These are phyloP conservation scores for Thielaviopsis populi DNA, from an alignment of 2,329 filamentous ascomycete genomes.

Conservation along the genomic window DNA sequence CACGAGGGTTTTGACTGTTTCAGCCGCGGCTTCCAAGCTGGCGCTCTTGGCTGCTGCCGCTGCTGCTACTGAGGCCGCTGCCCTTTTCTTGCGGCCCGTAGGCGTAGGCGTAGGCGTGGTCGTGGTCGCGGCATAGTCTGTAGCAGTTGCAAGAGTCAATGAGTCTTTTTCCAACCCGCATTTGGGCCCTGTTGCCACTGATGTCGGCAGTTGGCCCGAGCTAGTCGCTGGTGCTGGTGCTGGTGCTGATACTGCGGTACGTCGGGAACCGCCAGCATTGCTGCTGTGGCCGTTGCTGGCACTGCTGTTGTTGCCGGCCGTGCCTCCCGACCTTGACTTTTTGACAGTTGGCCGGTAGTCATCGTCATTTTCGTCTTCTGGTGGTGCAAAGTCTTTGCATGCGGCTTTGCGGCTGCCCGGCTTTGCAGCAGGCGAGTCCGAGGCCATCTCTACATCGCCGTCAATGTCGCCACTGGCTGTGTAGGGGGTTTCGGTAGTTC, in stretches of 20 bases:
- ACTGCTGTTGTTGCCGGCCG: constrained; percentile 12
- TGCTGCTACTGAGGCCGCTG: constrained; percentile 16
- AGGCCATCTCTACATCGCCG: constrained; percentile 20
- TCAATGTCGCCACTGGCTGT: constrained; percentile 3
- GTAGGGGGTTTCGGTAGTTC: not conserved
- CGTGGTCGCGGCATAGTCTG: constrained; percentile 1
- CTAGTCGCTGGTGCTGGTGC: constrained; percentile 5
- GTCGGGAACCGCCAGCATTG: constrained; percentile 15
- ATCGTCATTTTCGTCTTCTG: constrained; percentile 8
- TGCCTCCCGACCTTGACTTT: constrained; percentile 2
- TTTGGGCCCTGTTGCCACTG: not conserved
- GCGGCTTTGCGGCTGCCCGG: constrained; percentile 2
- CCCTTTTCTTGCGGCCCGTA: constrained; percentile 5
- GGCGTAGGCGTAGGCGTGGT: not conserved
- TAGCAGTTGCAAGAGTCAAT: not conserved
- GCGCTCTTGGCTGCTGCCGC: constrained; percentile 12
- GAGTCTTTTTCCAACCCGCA: not conserved
- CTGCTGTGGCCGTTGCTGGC: constrained; percentile 20
- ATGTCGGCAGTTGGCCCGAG: not conserved
- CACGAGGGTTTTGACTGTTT: constrained; percentile 37
- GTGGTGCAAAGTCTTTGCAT: constrained; percentile 1
- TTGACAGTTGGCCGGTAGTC: constrained; percentile 11
- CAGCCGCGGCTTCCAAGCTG: constrained; percentile 12
- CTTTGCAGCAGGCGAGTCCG: not conserved
- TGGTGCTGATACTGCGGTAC: constrained; percentile 8